Conservation (phyloP, 2,329 filamentous ascomycete species). For the Pseudonectria foliicola region DNA sequence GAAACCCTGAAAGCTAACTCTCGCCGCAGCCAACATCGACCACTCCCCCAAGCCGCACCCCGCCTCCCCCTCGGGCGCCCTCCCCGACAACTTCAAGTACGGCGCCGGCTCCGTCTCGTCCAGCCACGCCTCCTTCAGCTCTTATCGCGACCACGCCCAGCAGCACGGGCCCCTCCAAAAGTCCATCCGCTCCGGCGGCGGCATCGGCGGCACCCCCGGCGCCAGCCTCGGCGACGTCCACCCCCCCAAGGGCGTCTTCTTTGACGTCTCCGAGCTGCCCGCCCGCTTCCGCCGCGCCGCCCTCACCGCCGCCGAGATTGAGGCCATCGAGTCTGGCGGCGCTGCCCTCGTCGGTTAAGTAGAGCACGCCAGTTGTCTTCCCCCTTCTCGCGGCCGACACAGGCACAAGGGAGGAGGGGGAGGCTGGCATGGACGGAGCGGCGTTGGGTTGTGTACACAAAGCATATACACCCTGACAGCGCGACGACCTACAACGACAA, state of each 20-base stretch:
- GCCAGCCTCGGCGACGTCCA: conserved; percentile 64
- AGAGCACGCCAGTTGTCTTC: too few species aligned
- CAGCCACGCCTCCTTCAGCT: conserved; percentile 58
- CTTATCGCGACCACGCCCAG: conserved; percentile 70
- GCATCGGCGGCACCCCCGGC: conserved; percentile 58
- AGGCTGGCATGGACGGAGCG: not conserved
- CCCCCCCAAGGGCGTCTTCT: conserved; percentile 67
- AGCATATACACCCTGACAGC: too few species aligned
- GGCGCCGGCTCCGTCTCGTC: conserved; percentile 27
- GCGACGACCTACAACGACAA: too few species aligned
- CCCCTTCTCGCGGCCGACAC: too few species aligned
- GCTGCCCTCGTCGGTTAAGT: conserved; percentile 50
- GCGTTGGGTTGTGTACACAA: not conserved
- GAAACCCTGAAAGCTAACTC: conserved; percentile 11
- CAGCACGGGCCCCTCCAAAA: conserved; percentile 69
- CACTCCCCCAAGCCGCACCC: conserved; percentile 69
- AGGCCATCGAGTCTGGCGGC: conserved; percentile 89
- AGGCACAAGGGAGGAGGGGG: not conserved
- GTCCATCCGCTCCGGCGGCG: conserved; percentile 36
- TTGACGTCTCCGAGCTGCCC: conserved; percentile 85
- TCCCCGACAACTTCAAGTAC: conserved; percentile 47
- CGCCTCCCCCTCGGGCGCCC: conserved; percentile 56
- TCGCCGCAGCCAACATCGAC: conserved; percentile 56
- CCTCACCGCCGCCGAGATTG: conserved; percentile 79
- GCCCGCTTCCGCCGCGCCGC: conserved; percentile 69